Base-by-base conservation (phyloP, 2,329 filamentous ascomycete species). In the Talaromyces sp. region DNA sequence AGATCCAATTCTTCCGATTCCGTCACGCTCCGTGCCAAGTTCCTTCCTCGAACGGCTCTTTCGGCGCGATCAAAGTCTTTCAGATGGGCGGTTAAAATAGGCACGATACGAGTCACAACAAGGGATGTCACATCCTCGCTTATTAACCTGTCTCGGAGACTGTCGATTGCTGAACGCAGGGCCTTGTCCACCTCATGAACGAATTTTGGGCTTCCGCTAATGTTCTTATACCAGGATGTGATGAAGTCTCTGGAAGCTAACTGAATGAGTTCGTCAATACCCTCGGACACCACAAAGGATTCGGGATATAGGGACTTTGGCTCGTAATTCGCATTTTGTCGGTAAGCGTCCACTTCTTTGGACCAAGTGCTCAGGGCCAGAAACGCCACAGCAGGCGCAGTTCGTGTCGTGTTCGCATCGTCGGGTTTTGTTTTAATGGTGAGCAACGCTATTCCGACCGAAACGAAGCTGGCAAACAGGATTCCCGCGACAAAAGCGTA, bases 1-100 rank as follows among this genome's bases (percentile, higher is more conserved):
- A 96, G 81, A 74, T 98, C 93, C 68, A 99, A 80, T 81, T 99
- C 95, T 71, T 97, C 93, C 0, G 93, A 96, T 77, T 99, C 95
- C 2, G 96, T 98, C 59, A 99, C 87, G 65, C 89, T 92, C 57
- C 91, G 86, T 67, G 92, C 95, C 60, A 98, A 80, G 74, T 96
- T 91, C 72, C 87, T 89, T 13, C 96, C 96, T 58, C 93, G 85
- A 11, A 99, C 90, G 9, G 86, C 84, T 60, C 89, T 85, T 78
- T 99, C 95, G 0, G 95, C 95, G 65, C 95, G 87, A 73, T 93
- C 91, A 68, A 96, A 96, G 66, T 96, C 91, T 66, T 86, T 90
- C 68, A 99, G 86, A 75, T 99, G 95, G 10, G 86, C 82, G 31
- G 93, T 98, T 66, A 99, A 74, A 61, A 98, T 86, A 13, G 96